Evolutionary conservation across 192 early-diverging fungal species (phyloP).

Genomic region (Backusella tarrabulga): DNA sequence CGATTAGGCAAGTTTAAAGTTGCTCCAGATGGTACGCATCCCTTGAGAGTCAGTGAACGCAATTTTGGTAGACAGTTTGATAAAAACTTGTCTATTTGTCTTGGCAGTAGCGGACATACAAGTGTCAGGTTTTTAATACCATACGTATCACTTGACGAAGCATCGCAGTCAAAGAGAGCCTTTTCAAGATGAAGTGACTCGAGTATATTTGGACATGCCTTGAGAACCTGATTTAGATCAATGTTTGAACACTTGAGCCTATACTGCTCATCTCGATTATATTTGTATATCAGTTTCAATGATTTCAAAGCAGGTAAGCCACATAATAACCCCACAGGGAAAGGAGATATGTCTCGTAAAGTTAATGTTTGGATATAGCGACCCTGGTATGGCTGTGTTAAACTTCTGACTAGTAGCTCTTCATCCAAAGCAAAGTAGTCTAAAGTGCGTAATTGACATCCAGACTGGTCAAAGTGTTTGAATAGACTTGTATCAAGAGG

Average conservation of each 20-base stretch:
- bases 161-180: not conserved
- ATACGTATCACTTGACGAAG: not conserved
- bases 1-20: not conserved
- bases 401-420: not conserved
- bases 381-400: not conserved
- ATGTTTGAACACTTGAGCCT: not conserved
- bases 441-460: not conserved
- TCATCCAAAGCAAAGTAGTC: not conserved
- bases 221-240: not conserved
- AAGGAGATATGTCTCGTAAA: not conserved
- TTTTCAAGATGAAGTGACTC: not conserved
- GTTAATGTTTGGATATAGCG: not conserved
- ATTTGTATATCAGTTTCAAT: not conserved
- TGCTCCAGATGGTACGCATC: not conserved
- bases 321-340: not conserved
- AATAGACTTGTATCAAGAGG: not conserved
- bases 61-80: not conserved
- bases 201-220: not conserved
- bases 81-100: not conserved
- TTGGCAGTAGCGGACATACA: not conserved
- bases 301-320: not conserved
- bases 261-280: not conserved
- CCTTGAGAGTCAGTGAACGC: not conserved
- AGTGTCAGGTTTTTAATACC: not conserved
- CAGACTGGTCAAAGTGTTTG: not conserved